Percentiles rank a stretch among this genome's conserved stretches.
phyloP scores from a whole-genome alignment of 768 basidiomycete genomes.

The Tephrocybe sp. region DNA sequence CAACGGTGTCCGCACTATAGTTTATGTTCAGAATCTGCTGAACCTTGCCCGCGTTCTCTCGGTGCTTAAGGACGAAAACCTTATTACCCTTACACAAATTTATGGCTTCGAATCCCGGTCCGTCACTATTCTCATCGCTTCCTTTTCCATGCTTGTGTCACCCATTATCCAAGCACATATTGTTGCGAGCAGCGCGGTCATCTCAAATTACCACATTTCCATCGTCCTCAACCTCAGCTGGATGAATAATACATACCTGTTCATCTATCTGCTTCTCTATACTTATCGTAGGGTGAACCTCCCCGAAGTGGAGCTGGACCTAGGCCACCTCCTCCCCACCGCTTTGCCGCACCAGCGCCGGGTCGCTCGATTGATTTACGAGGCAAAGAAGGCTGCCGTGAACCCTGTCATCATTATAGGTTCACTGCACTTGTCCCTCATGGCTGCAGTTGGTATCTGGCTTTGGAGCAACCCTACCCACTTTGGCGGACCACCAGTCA shows the following conservation, averaged over 20 bases:
- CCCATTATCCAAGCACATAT: constrained; percentile 20
- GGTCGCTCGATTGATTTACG: too few species aligned
- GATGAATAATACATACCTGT: constrained; percentile 24
- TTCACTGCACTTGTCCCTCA: too few species aligned
- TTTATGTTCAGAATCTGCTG: constrained; percentile 24
- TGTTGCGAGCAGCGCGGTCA: neutral
- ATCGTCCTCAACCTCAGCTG: constrained; percentile 27
- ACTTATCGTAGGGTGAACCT: constrained; percentile 6
- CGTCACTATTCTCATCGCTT: constrained; percentile 21
- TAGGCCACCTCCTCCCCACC: too few species aligned
- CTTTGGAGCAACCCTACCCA: too few species aligned
- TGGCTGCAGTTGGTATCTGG: too few species aligned
- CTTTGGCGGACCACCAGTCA: too few species aligned
- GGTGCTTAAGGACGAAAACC: constrained; percentile 18
- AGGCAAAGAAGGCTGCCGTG: too few species aligned
- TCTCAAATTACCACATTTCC: constrained; percentile 20
- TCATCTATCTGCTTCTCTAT: constrained; percentile 17
- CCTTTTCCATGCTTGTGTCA: constrained; percentile 24
- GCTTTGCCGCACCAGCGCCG: too few species aligned
- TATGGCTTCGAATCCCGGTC: constrained; percentile 8
- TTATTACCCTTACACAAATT: constrained; percentile 19
- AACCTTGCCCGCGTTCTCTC: constrained; percentile 1
- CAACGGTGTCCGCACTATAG: constrained; percentile 21
- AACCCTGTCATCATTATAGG: too few species aligned
- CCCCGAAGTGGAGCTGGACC: too few species aligned